These are phyloP conservation scores for Aspergillus heteromorphus DNA, from an alignment of 495 filamentous ascomycete species.

Conservation along the genomic window DNA sequence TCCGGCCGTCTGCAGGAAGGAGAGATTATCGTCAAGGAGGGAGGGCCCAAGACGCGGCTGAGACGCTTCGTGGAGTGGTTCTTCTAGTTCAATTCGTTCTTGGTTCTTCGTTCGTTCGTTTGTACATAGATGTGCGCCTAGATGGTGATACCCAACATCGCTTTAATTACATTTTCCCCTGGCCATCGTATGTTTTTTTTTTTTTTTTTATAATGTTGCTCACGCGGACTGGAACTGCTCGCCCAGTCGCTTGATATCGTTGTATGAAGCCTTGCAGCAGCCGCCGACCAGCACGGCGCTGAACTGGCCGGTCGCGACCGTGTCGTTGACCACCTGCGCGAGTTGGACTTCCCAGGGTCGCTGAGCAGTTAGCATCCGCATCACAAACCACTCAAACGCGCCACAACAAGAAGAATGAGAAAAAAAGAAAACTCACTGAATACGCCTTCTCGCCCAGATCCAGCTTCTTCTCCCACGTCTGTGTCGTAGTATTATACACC, in stretches of 20 bases:
- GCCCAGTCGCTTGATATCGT: conserved; percentile 44
- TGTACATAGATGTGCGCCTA: conserved; percentile 20
- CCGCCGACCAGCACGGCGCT: conserved; percentile 51
- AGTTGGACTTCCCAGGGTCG: conserved; percentile 47
- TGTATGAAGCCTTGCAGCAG: conserved; percentile 53
- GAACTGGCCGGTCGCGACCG: conserved; percentile 43
- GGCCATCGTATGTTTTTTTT: not conserved
- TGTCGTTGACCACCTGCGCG: conserved; percentile 27
- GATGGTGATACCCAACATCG: conserved; percentile 6
- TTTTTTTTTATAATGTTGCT: not conserved
- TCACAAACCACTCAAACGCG: not conserved
- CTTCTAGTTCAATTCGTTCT: conserved; percentile 9
- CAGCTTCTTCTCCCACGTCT: conserved; percentile 43
- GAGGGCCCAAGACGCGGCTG: conserved; percentile 18
- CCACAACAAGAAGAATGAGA: too few species aligned
- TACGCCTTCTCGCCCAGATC: conserved; percentile 9
- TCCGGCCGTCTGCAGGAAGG: conserved; percentile 35
- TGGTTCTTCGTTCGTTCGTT: not conserved
- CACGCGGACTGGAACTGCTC: conserved; percentile 18
- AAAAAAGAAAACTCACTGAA: conserved; percentile 11
- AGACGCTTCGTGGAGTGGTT: conserved; percentile 30
- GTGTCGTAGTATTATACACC: conserved; percentile 56
- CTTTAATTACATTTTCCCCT: not conserved
- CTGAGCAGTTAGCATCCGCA: conserved; percentile 8
- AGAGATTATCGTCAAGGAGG: conserved; percentile 21